Evolutionary conservation across 2,329 filamentous ascomycete species (phyloP), one percentile per base, ranked within the genome.

Genomic region (Cadophora sp.): DNA sequence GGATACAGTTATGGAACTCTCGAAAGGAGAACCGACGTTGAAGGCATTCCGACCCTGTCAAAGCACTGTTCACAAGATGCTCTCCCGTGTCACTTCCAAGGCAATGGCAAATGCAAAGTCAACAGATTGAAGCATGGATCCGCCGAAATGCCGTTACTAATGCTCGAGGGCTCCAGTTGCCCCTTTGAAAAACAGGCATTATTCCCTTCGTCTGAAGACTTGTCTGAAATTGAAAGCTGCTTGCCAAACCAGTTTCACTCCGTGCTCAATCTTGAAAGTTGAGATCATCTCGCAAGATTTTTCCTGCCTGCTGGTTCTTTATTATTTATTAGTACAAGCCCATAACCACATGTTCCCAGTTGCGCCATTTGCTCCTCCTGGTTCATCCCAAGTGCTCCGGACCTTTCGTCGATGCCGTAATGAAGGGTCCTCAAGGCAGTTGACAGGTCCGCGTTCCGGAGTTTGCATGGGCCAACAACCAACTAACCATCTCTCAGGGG

Each of bases 51-150:
- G 31, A 59, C 22, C 34, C 22, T 19, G 34, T 26, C 34, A 48
- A 50, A 62, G 59, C 59, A 50, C 59, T 48, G 59, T 48, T 62
- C 59, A 62, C 16, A 26, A 62, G 9, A 4, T 62, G 59, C 26
- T 50, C 59, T 62, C 11, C 5, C 26, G 19, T 29, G 11, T 31
- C 34, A 22, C 37, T 31, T 62, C 40, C 59, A 62, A 62, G 43
- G 40, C 40, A 37, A 48, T 29, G 58, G 58, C 37, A 46, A 37
- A 43, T 11, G 40, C 40, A 43, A 31, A 62, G 40, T 62, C 56
- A 59, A 43, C 16, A 40, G 3, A 16, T 4, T 19, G 22, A 3
- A 26, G 3, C 22, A 26, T 59, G 31, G 56, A 59, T 37, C 56
- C 31, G 34, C 31, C 14, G 56, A 22, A 59, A 43, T 40, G 56